phyloP scores from a whole-genome alignment of 805 yeast genomes.

The Pichia heedii region DNA sequence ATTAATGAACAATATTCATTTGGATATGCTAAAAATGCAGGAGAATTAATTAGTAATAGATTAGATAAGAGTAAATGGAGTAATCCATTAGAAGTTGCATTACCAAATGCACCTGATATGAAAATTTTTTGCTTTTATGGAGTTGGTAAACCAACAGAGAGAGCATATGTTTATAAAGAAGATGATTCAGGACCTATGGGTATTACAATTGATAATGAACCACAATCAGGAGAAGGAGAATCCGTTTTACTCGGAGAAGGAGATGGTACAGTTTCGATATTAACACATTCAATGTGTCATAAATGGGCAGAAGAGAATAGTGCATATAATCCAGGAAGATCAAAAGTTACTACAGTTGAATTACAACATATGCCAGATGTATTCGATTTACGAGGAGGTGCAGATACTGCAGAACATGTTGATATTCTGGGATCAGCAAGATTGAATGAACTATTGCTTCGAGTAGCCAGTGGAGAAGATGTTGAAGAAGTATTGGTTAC shows the following conservation, averaged over 20 bases:
- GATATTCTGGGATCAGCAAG: conserved; percentile 92
- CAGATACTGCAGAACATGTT: conserved; percentile 95
- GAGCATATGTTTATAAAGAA: conserved; percentile 80
- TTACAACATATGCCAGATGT: conserved; percentile 88
- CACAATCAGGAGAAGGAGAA: conserved; percentile 40
- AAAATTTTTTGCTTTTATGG: conserved; percentile 88
- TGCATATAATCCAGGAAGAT: conserved; percentile 71
- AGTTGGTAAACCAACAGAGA: conserved; percentile 92
- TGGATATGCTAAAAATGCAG: conserved; percentile 57
- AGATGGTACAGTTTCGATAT: conserved; percentile 86
- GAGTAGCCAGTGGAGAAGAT: conserved; percentile 68
- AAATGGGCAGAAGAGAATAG: conserved; percentile 66
- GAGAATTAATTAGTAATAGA: conserved; percentile 57
- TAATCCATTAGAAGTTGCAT: conserved; percentile 87
- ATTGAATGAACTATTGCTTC: conserved; percentile 74
- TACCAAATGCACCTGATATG: conserved; percentile 92
- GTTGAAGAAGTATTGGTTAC: conserved; percentile 56
- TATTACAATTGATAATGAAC: conserved; percentile 49
- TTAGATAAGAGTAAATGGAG: conserved; percentile 76
- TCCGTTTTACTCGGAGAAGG: conserved; percentile 86
- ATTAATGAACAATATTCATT: conserved; percentile 64
- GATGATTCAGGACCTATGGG: conserved; percentile 49
- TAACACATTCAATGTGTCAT: conserved; percentile 87
- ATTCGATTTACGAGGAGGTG: conserved; percentile 94
- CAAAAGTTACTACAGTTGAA: conserved; percentile 74